A percentile compares a stretch with the other conserved stretches of the same genome.
phyloP scores from a whole-genome alignment of 2,329 filamentous ascomycete species.

The Aureobasidium leucospermi region DNA sequence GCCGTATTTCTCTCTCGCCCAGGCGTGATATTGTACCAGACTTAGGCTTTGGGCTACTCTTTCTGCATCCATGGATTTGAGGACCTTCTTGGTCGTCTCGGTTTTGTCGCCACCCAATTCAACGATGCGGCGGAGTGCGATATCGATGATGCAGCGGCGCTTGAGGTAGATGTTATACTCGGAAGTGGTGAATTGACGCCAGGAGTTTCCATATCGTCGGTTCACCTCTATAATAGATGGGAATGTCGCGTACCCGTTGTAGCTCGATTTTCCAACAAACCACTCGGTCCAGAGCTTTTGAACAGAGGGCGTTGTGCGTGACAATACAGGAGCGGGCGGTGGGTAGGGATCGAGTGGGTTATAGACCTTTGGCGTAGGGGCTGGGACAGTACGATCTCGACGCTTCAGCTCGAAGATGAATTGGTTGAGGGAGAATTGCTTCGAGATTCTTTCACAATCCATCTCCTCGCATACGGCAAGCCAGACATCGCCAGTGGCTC shows the following conservation, averaged over 20 bases:
- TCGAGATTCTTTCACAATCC: not conserved
- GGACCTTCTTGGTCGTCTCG: not conserved
- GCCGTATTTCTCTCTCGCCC: not conserved
- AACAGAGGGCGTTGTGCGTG: not conserved
- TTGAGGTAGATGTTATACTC: constrained; percentile 1
- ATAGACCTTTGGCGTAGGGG: not conserved
- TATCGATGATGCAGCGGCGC: not conserved
- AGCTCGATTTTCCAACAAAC: not conserved
- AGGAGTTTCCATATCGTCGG: not conserved
- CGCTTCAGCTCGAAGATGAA: not conserved
- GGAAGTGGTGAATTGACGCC: not conserved
- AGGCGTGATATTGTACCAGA: not conserved
- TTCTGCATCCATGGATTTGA: not conserved
- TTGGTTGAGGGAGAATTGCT: not conserved
- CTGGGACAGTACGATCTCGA: not conserved
- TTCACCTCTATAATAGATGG: not conserved
- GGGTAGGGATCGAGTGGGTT: not conserved
- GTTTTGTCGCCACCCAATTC: not conserved
- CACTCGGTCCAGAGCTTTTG: constrained; percentile 5
- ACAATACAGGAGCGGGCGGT: not conserved
- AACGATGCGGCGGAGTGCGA: not conserved
- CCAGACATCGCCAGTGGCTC: not conserved
- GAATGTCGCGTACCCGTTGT: not conserved
- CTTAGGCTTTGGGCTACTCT: not conserved
- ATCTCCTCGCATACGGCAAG: not conserved